A percentile compares a stretch with the other conserved stretches of the same genome.
Conservation (phyloP, 306 rosid species). For the Herpetospermum pedunculosum region DNA sequence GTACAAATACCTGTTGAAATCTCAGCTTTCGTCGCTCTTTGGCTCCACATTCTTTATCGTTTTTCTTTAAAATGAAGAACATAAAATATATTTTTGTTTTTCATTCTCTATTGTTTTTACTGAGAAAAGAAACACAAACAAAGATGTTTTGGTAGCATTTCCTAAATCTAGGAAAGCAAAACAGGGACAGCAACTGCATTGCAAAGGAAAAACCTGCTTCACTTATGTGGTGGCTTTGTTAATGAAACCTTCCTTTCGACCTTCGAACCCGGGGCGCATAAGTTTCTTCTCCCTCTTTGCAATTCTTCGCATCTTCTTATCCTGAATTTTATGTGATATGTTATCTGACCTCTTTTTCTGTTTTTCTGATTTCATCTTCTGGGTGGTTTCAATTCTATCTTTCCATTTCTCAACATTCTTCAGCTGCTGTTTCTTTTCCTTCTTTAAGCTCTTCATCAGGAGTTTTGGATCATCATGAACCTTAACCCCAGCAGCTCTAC, state of each 20-base stretch:
- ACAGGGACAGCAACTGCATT: not conserved
- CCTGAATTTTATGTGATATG: constrained; percentile 40
- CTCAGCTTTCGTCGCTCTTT: not conserved
- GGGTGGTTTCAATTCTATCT: constrained; percentile 49
- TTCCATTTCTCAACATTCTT: constrained; percentile 68
- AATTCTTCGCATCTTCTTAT: constrained; percentile 55
- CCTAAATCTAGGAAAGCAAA: not conserved
- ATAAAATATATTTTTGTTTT: not conserved
- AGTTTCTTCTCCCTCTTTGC: constrained; percentile 87
- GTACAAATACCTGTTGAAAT: not conserved
- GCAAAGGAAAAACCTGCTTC: not conserved
- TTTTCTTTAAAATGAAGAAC: not conserved
- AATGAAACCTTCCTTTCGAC: constrained; percentile 65
- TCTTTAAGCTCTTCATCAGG: constrained; percentile 37
- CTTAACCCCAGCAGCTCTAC: constrained; percentile 69
- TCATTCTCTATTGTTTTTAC: not conserved
- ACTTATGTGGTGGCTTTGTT: constrained; percentile 6
- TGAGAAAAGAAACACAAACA: not conserved
- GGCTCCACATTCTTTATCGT: not conserved
- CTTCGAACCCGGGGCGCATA: constrained; percentile 76
- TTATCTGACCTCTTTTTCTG: constrained; percentile 61
- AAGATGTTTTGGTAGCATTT: not conserved
- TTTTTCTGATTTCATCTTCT: constrained; percentile 55
- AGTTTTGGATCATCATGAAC: constrained; percentile 72
- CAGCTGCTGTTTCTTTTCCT: constrained; percentile 55